Evolutionary conservation across 2,329 filamentous ascomycete species (phyloP).

Genomic region (Colletotrichum plurivorum): DNA sequence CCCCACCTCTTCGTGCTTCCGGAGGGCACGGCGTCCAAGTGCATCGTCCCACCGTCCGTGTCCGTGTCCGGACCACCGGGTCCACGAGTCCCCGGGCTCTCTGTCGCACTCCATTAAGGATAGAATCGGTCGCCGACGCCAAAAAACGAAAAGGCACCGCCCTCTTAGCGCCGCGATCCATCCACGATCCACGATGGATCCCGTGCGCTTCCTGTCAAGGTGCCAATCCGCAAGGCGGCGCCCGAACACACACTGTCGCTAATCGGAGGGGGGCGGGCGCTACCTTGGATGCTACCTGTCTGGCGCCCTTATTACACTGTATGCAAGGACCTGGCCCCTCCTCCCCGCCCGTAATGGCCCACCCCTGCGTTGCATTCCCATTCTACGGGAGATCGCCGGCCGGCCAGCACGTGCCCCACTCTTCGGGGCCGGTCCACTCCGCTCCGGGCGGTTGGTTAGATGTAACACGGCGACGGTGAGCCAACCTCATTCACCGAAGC

Average conservation of each 20-base stretch:
- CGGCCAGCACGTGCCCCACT: constrained; percentile 2
- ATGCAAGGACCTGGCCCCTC: no score
- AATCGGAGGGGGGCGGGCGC: constrained; percentile 28
- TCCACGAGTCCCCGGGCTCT: no score
- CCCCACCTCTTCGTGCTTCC: constrained; percentile 5
- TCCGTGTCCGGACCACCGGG: constrained; percentile 16
- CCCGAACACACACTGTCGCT: constrained; percentile 28
- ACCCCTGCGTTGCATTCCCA: constrained; percentile 3
- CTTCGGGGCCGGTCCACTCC: constrained; percentile 14
- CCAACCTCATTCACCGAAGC: no score
- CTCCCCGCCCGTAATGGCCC: no score
- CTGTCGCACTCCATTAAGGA: neutral
- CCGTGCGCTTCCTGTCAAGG: constrained; percentile 25
- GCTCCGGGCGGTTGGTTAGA: neutral
- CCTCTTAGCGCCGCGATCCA: constrained; percentile 11
- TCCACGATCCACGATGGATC: neutral
- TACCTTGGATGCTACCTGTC: constrained; percentile 29
- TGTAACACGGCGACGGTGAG: no score
- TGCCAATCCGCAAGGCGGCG: constrained; percentile 29
- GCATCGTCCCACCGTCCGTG: constrained; percentile 28
- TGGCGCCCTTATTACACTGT: constrained; percentile 4
- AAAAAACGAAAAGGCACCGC: neutral
- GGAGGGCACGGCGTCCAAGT: constrained; percentile 14
- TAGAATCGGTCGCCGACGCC: neutral
- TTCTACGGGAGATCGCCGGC: constrained; percentile 23